Conservation (phyloP, 2,329 filamentous ascomycete species). For the Aspergillus sclerotialis region DNA sequence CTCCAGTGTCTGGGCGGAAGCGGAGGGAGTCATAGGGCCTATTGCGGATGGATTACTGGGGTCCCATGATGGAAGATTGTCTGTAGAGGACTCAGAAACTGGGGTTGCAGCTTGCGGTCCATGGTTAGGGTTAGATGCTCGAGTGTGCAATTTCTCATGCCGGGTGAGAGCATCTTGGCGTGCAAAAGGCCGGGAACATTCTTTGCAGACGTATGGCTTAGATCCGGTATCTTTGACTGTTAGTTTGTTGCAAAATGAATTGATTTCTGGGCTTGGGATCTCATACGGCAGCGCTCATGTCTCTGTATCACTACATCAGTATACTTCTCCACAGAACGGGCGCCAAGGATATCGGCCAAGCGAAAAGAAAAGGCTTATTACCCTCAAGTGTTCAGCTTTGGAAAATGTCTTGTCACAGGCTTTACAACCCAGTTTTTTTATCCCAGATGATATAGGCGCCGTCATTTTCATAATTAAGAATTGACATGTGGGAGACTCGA, state of each 20-base stretch:
- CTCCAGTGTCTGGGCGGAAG: slow-evolving; percentile 18
- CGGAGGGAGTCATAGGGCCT: slow-evolving; percentile 9
- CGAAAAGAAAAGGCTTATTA: slow-evolving; percentile 12
- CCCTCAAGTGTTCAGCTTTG: slow-evolving; percentile 36
- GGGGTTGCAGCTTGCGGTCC: slow-evolving; percentile 7
- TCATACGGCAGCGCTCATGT: slow-evolving; percentile 39
- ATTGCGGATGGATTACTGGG: slow-evolving; percentile 14
- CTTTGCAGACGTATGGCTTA: slow-evolving; percentile 36
- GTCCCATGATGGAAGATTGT: slow-evolving; percentile 19
- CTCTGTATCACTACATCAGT: slow-evolving; percentile 23
- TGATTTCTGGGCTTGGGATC: slow-evolving; percentile 1
- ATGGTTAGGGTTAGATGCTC: slow-evolving; percentile 18
- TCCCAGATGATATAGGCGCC: slow-evolving; percentile 7
- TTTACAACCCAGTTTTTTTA: slow-evolving; percentile 29
- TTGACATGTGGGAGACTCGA: not conserved
- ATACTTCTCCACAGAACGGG: slow-evolving; percentile 11
- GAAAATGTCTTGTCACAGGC: slow-evolving; percentile 37
- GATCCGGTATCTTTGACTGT: slow-evolving; percentile 32
- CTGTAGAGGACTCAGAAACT: slow-evolving; percentile 10
- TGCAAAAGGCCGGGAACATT: slow-evolving; percentile 35
- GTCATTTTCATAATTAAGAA: slow-evolving; percentile 6
- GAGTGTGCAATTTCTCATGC: slow-evolving; percentile 36
- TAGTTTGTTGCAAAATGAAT: slow-evolving; percentile 9
- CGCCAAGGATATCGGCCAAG: not conserved
- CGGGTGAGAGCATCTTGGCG: slow-evolving; percentile 40